These are phyloP conservation scores for Saccharomycopsis vini DNA, from an alignment of 805 yeast genomes.

Conservation along the genomic window DNA sequence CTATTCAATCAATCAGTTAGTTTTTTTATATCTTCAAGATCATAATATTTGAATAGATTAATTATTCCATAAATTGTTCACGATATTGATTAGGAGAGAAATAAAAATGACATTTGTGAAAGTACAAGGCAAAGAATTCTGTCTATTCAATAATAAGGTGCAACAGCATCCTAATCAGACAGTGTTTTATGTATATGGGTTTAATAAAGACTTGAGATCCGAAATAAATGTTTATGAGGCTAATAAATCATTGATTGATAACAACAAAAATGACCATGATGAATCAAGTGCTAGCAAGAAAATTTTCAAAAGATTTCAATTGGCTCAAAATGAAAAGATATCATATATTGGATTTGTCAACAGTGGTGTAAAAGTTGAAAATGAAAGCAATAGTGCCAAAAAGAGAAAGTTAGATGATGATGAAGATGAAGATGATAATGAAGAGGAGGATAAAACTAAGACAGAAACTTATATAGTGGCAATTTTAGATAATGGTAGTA, in stretches of 20 bases:
- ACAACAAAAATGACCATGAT: background rate
- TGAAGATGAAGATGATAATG: background rate
- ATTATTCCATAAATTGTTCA: too few species aligned
- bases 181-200: slow-evolving; percentile 4
- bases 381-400: background rate
- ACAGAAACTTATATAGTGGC: background rate
- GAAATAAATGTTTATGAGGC: slow-evolving; percentile 5
- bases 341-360: slow-evolving; percentile 5
- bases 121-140: background rate
- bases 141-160: background rate
- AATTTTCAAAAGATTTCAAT: slow-evolving; percentile 1
- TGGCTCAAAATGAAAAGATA: slow-evolving; percentile 1
- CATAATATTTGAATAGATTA: too few species aligned
- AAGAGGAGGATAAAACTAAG: too few species aligned
- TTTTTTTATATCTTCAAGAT: too few species aligned
- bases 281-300: background rate
- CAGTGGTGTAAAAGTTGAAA: background rate
- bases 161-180: background rate
- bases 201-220: slow-evolving; percentile 10
- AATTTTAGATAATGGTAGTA: background rate
- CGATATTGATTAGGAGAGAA: too few species aligned
- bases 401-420: slow-evolving; percentile 13
- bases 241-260: background rate
- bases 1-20: too few species aligned
- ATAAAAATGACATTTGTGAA: background rate